Percentiles rank a stretch among this genome's conserved stretches.
Conservation (phyloP, 2,329 filamentous ascomycete species). For the Harringtonia aguacate region DNA sequence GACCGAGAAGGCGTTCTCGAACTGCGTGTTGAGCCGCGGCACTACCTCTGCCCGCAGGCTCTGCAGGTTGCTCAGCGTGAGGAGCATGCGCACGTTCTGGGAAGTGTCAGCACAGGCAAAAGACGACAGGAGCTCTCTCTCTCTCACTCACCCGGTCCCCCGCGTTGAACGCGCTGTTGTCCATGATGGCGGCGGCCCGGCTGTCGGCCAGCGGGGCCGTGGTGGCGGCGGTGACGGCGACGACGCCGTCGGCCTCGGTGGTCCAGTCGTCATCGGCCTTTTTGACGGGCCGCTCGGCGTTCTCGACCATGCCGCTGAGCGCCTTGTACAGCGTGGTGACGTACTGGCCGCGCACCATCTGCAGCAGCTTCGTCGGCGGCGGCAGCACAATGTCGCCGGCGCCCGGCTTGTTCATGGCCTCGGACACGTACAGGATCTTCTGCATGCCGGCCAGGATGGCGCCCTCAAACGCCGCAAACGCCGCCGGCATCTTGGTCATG, state of each 20-base stretch:
- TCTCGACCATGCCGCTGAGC: constrained; percentile 91
- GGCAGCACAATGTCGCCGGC: constrained; percentile 70
- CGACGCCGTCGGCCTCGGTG: constrained; percentile 22
- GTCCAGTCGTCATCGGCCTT: constrained; percentile 54
- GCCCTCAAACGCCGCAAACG: constrained; percentile 78
- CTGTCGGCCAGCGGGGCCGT: constrained; percentile 10
- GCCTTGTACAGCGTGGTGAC: constrained; percentile 91
- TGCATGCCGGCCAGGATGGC: constrained; percentile 79
- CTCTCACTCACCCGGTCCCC: constrained; percentile 39
- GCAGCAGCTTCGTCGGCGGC: constrained; percentile 75
- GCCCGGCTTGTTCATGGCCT: constrained; percentile 66
- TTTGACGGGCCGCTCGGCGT: constrained; percentile 67
- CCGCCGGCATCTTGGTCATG: constrained; percentile 80
- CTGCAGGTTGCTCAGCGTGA: constrained; percentile 88
- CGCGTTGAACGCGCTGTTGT: constrained; percentile 39
- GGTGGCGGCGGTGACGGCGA: constrained; percentile 4
- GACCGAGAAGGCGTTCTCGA: constrained; percentile 88
- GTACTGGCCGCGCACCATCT: constrained; percentile 86
- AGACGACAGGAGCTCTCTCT: neutral
- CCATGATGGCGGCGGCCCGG: constrained; percentile 21
- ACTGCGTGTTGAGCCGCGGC: constrained; percentile 79
- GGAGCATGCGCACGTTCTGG: constrained; percentile 82
- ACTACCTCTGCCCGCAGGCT: constrained; percentile 72
- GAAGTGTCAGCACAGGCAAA: neutral
- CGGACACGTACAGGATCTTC: constrained; percentile 87